phyloP scores from a whole-genome alignment of 495 filamentous ascomycete species.

The Aspergillus carlsbadensis region DNA sequence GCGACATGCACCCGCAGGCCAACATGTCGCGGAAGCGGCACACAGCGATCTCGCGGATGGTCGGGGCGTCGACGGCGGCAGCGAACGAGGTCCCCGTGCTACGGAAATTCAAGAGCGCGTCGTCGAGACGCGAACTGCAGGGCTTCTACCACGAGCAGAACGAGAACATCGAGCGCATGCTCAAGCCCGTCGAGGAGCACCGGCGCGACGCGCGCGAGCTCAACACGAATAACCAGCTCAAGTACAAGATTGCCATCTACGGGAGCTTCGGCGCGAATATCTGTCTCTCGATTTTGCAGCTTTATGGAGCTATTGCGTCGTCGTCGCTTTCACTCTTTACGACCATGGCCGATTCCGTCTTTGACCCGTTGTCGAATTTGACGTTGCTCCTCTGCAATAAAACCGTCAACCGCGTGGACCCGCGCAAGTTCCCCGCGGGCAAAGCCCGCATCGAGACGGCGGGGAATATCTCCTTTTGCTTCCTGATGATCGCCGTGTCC shows the following conservation, averaged over 20 bases:
- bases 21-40: constrained; percentile 80
- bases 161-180: constrained; percentile 84
- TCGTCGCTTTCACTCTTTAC: constrained; percentile 93
- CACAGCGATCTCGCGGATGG: constrained; percentile 2
- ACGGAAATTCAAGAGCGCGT: constrained; percentile 34
- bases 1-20: constrained; percentile 63
- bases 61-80: constrained; percentile 22
- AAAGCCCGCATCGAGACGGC: constrained; percentile 95
- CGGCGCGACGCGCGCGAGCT: constrained; percentile 74
- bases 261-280: constrained; percentile 89
- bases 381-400: constrained; percentile 86
- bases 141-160: constrained; percentile 92
- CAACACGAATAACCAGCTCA: constrained; percentile 75
- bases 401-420: constrained; percentile 84
- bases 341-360: constrained; percentile 95
- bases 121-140: constrained; percentile 63
- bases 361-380: constrained; percentile 90
- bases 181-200: constrained; percentile 94
- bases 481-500: constrained; percentile 91
- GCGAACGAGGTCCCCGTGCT: constrained; percentile 28
- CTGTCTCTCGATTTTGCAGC: constrained; percentile 71
- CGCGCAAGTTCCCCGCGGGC: constrained; percentile 86
- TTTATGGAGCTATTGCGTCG: constrained; percentile 85
- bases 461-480: constrained; percentile 96
- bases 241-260: constrained; percentile 84